These are phyloP conservation scores for Vitis hybrid DNA, from an alignment of 177 flowering plant species.

Conservation along the genomic window DNA sequence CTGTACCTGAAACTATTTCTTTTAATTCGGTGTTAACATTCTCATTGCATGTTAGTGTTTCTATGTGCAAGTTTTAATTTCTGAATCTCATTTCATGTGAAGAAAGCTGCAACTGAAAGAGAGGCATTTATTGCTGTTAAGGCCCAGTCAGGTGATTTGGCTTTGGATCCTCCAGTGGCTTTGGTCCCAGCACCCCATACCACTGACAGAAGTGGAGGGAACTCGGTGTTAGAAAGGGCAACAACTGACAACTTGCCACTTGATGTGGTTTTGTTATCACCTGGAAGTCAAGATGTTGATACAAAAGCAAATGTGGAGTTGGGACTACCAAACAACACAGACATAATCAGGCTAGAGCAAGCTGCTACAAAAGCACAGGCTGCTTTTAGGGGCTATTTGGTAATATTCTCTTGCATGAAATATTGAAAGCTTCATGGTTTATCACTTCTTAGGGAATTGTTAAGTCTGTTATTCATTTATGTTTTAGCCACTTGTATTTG, in stretches of 20 bases:
- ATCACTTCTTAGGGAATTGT: constrained; percentile 1
- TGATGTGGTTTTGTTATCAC: constrained; percentile 16
- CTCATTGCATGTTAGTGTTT: background rate
- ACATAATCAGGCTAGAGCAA: constrained; percentile 34
- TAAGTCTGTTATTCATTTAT: background rate
- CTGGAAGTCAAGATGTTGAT: constrained; percentile 31
- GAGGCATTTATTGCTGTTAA: constrained; percentile 16
- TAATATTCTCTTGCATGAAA: constrained; percentile 25
- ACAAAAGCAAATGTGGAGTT: constrained; percentile 6
- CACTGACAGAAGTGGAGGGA: constrained; percentile 15
- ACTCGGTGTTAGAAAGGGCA: constrained; percentile 17
- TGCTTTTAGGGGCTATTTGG: constrained; percentile 82
- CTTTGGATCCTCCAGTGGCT: constrained; percentile 6
- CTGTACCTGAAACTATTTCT: background rate
- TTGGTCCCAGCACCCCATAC: constrained; percentile 8
- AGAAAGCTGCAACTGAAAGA: constrained; percentile 24
- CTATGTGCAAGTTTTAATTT: background rate
- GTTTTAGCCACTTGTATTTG: background rate
- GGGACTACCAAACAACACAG: constrained; percentile 27
- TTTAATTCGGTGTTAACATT: background rate
- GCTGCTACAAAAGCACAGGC: constrained; percentile 79
- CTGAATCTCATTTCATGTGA: constrained; percentile 3
- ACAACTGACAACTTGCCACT: constrained; percentile 13
- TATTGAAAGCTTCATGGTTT: background rate
- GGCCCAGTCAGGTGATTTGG: constrained; percentile 15